Evolutionary conservation across 164 flowering plant genomes (phyloP).

Genomic region (Vitis rupestris): DNA sequence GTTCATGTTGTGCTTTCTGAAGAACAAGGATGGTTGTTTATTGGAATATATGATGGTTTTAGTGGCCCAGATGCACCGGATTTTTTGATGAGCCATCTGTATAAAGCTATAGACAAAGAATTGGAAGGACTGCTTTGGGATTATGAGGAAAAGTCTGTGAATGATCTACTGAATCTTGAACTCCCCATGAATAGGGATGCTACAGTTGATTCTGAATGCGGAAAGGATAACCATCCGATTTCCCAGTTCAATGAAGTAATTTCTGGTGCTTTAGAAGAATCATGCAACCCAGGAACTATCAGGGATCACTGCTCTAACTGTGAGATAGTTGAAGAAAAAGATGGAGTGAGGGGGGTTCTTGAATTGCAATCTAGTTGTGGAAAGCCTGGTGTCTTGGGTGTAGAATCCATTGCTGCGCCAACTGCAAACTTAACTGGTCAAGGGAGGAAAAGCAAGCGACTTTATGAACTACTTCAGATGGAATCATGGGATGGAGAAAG

Average conservation of each 20-base stretch:
- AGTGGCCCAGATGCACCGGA: constrained; percentile 65
- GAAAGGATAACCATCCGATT: constrained; percentile 13
- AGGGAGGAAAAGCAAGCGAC: constrained; percentile 54
- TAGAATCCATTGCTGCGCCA: constrained; percentile 20
- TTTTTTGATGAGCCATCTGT: constrained; percentile 60
- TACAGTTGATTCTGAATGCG: constrained; percentile 15
- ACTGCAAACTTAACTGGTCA: constrained; percentile 31
- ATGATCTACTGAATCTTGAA: constrained; percentile 23
- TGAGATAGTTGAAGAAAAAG: constrained; percentile 43
- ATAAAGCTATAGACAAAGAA: constrained; percentile 55
- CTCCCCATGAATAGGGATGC: constrained; percentile 11
- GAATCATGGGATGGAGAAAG: constrained; percentile 36
- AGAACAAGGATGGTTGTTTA: constrained; percentile 42
- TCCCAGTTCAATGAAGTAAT: constrained; percentile 17
- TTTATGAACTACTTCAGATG: constrained; percentile 60
- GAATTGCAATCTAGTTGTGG: constrained; percentile 12
- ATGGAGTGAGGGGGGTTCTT: constrained; percentile 14
- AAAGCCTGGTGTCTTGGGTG: constrained; percentile 13
- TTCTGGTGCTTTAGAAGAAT: constrained; percentile 17
- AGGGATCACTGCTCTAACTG: constrained; percentile 17
- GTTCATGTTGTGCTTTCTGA: constrained; percentile 42
- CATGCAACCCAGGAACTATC: constrained; percentile 10
- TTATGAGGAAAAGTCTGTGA: constrained; percentile 35
- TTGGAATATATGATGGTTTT: constrained; percentile 42
- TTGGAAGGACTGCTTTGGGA: constrained; percentile 68